Evolutionary conservation across 2,329 filamentous ascomycete species (phyloP), one percentile per base, ranked within the genome.

Genomic region (Colletotrichum higginsianum): DNA sequence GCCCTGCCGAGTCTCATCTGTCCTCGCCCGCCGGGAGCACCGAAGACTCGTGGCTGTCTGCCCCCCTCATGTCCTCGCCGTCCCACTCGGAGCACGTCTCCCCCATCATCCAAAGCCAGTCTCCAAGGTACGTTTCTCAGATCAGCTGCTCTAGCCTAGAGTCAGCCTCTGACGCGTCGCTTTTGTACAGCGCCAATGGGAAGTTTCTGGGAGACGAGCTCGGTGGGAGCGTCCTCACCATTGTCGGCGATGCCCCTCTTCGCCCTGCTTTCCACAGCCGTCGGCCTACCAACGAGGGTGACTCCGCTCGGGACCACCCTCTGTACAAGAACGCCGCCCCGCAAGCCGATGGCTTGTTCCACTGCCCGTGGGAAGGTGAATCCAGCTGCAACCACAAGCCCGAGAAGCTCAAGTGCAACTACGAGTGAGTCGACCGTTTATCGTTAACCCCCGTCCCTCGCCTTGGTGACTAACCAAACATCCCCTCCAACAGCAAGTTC

Each of bases 321-420:
- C 85, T 94, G 15, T 96, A 95, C 86, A 91, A 92, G 80, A 90
- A 90, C 76, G 89, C 87, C 66, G 84, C 84, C 57, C 89, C 91
- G 12, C 82, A 88, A 50, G 81, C 87, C 44, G 94, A 98, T 82
- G 95, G 94, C 79, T 89, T 97, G 71, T 98, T 96, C 85, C 94
- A 97, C 85, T 98, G 96, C 87, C 96, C 96, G 7, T 96, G 93
- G 87, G 91, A 93, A 81, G 92, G 90, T 77, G 87, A 91, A 72
- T 69, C 84, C 42, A 86, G 81, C 79, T 98, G 96, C 89, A 93
- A 90, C 82, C 96, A 98, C 90, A 93, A 94, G 84, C 91, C 95
- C 50, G 96, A 97, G 79, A 96, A 97, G 86, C 93, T 98, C 77
- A 98, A 98, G 90, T 98, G 96, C 91, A 97, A 98, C 85, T 98